These are phyloP conservation scores for Colletotrichum nymphaeae DNA, from an alignment of 2,329 filamentous ascomycete genomes.

Conservation along the genomic window DNA sequence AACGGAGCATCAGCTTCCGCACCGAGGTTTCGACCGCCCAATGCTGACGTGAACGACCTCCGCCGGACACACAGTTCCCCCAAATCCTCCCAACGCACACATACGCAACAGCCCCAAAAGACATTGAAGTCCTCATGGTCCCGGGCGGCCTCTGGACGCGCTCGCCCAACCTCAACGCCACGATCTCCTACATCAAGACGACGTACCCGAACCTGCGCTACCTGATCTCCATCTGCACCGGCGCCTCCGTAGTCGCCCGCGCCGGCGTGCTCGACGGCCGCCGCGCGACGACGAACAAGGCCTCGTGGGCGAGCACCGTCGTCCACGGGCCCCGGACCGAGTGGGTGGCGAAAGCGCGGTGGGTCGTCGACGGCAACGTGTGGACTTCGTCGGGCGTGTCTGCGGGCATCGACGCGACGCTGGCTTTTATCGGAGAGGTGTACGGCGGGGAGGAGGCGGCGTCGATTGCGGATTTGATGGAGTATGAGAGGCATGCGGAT, in stretches of 20 bases:
- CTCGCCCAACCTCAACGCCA: slow-evolving; percentile 41
- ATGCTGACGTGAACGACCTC: not conserved
- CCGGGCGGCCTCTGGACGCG: slow-evolving; percentile 57
- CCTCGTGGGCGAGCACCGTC: slow-evolving; percentile 54
- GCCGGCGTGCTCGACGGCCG: slow-evolving; percentile 64
- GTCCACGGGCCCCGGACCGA: slow-evolving; percentile 53
- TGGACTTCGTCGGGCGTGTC: slow-evolving; percentile 69
- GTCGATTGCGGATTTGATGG: slow-evolving; percentile 60
- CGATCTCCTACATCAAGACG: slow-evolving; percentile 48
- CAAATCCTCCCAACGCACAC: slow-evolving; percentile 48
- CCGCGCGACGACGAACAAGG: slow-evolving; percentile 69
- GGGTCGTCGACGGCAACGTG: slow-evolving; percentile 67
- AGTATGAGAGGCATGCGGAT: slow-evolving; percentile 68
- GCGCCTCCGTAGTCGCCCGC: slow-evolving; percentile 60
- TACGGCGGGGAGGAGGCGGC: slow-evolving; percentile 64
- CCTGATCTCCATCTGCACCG: slow-evolving; percentile 69
- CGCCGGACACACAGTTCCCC: slow-evolving; percentile 12
- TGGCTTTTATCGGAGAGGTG: slow-evolving; percentile 65
- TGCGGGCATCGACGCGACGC: slow-evolving; percentile 71
- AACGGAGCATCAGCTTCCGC: slow-evolving; percentile 12
- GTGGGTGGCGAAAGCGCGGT: slow-evolving; percentile 66
- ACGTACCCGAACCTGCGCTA: slow-evolving; percentile 55
- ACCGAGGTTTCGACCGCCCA: not conserved
- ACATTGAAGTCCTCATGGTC: slow-evolving; percentile 65
- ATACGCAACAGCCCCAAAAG: slow-evolving; percentile 53